These are phyloP conservation scores for Ajuga chamaepitys DNA, from an alignment of 257 asterid genomes.

Conservation along the genomic window DNA sequence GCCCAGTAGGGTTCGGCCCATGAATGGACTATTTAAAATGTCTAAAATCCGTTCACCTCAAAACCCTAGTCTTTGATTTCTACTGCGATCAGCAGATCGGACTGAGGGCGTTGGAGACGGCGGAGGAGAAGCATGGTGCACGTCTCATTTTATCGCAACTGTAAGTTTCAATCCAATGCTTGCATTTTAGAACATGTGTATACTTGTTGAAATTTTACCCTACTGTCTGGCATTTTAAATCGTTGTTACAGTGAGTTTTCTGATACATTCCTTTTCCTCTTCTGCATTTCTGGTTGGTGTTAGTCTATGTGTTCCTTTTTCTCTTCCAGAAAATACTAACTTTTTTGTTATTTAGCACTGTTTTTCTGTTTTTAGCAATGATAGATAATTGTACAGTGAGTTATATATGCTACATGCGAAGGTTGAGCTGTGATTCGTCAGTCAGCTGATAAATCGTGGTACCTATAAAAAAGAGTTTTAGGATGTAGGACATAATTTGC, in stretches of 20 bases:
- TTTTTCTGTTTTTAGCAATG: background rate
- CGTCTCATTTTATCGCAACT: conserved; percentile 38
- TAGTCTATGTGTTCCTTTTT: background rate
- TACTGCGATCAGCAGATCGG: conserved; percentile 17
- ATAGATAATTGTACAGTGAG: background rate
- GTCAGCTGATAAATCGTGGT: background rate
- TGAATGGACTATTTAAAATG: background rate
- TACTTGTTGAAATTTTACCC: background rate
- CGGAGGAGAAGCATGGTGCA: conserved; percentile 31
- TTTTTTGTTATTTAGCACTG: background rate
- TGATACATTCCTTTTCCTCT: background rate
- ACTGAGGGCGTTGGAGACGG: conserved; percentile 15
- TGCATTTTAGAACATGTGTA: background rate
- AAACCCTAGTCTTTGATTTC: conserved; percentile 8
- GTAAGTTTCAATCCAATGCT: conserved; percentile 15
- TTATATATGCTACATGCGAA: background rate
- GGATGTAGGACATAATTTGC: background rate
- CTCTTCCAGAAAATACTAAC: background rate
- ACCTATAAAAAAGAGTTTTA: background rate
- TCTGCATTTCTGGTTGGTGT: background rate
- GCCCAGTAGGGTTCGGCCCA: conserved; percentile 25
- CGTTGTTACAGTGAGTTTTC: background rate
- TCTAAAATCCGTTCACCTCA: background rate
- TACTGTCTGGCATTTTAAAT: background rate
- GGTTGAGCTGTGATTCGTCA: background rate